These are phyloP conservation scores for Botrytis medusae DNA, from an alignment of 2,329 filamentous ascomycete species.

Conservation along the genomic window DNA sequence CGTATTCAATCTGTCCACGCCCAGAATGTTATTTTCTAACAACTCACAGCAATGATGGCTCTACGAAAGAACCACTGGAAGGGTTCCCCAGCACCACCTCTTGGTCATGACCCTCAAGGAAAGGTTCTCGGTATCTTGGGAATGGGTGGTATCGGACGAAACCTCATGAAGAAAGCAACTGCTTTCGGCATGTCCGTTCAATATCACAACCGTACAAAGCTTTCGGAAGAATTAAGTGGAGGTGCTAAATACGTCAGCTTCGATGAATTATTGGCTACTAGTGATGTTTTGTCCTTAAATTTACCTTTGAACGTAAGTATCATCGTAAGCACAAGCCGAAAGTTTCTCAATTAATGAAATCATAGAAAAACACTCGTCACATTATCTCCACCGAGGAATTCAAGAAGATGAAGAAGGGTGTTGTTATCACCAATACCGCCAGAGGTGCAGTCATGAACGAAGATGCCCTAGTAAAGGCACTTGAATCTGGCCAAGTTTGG, in stretches of 20 bases:
- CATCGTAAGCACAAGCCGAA: constrained; percentile 4
- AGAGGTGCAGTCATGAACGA: constrained; percentile 82
- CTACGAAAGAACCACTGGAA: constrained; percentile 69
- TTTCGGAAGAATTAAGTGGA: constrained; percentile 54
- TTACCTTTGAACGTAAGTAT: constrained; percentile 73
- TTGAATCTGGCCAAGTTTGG: constrained; percentile 67
- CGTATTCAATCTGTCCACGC: constrained; percentile 7
- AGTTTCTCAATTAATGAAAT: neutral
- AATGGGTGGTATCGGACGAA: constrained; percentile 82
- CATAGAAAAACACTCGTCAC: constrained; percentile 63
- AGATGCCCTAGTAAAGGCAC: constrained; percentile 70
- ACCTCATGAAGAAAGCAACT: constrained; percentile 70
- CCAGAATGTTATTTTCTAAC: neutral
- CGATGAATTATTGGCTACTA: constrained; percentile 66
- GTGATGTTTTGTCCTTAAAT: constrained; percentile 79
- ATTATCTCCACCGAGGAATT: constrained; percentile 73
- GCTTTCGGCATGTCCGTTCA: constrained; percentile 74
- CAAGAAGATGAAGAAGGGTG: constrained; percentile 72
- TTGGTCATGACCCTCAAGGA: constrained; percentile 75
- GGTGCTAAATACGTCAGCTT: constrained; percentile 70
- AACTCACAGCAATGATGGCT: constrained; percentile 52
- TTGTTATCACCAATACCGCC: constrained; percentile 80
- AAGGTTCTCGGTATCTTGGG: constrained; percentile 79
- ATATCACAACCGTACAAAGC: constrained; percentile 69
- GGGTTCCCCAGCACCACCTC: constrained; percentile 54